These are phyloP conservation scores for Apiospora sp. DNA, from an alignment of 2,329 filamentous ascomycete genomes.

Conservation along the genomic window DNA sequence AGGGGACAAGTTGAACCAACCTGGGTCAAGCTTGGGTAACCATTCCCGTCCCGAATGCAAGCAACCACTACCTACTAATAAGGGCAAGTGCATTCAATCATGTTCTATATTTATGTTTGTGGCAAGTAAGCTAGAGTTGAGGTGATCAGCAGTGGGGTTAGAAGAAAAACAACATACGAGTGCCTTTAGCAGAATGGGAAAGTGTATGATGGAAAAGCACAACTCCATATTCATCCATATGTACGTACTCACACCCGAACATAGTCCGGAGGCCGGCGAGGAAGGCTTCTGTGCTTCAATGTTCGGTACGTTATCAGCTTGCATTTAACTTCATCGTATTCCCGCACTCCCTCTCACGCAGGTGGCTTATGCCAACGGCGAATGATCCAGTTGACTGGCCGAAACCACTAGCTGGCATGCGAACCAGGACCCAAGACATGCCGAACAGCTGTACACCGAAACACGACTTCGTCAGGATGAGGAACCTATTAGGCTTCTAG, in stretches of 20 bases:
- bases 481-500: slow-evolving; percentile 3
- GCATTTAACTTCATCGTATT: not conserved
- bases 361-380: slow-evolving; percentile 5
- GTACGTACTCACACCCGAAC: not conserved
- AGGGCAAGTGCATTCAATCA: slow-evolving; percentile 2
- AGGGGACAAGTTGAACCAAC: not conserved
- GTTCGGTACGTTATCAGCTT: not conserved
- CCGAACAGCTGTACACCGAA: not conserved
- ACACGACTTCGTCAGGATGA: slow-evolving; percentile 8
- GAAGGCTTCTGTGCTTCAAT: slow-evolving; percentile 7
- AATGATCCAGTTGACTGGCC: slow-evolving; percentile 8
- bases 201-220: slow-evolving; percentile 19
- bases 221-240: not conserved
- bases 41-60: not conserved
- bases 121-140: not conserved
- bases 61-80: not conserved
- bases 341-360: not conserved
- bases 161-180: slow-evolving; percentile 12
- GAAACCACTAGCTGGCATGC: not conserved
- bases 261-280: not conserved
- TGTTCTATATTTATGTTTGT: slow-evolving; percentile 10
- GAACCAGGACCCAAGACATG: slow-evolving; percentile 16
- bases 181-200: slow-evolving; percentile 3
- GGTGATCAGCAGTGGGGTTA: slow-evolving; percentile 16
- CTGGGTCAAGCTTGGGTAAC: slow-evolving; percentile 1